A percentile compares a stretch with the other conserved stretches of the same genome.
These are phyloP conservation scores for Yamadazyma buinensis DNA, from an alignment of 1,139 yeast genomes.

Conservation along the genomic window DNA sequence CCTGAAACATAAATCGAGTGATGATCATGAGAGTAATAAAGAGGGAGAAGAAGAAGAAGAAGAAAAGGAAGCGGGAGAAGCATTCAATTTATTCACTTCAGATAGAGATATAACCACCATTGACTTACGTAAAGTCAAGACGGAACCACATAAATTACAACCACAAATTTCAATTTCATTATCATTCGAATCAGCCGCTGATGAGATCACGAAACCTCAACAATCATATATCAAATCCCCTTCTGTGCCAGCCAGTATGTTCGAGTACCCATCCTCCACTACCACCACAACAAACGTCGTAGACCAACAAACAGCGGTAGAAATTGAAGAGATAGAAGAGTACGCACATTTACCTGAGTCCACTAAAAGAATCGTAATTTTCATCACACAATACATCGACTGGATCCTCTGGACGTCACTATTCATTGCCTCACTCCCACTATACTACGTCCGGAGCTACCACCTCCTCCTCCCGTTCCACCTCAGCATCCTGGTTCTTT, in stretches of 20 bases:
- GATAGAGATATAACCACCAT: conserved; percentile 33
- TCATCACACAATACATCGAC: conserved; percentile 48
- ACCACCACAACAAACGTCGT: no score
- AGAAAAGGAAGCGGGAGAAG: not conserved
- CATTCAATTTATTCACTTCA: conserved; percentile 18
- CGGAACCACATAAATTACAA: conserved; percentile 10
- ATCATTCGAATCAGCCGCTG: conserved; percentile 18
- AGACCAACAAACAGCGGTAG: not conserved
- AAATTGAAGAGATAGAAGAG: not conserved
- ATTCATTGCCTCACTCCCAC: conserved; percentile 53
- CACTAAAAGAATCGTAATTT: conserved; percentile 29
- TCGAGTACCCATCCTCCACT: not conserved
- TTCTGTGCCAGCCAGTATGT: conserved; percentile 6
- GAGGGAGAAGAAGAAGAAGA: not conserved
- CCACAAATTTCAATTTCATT: not conserved
- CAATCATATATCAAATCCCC: conserved; percentile 16
- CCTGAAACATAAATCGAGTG: conserved; percentile 6
- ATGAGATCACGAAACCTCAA: conserved; percentile 18
- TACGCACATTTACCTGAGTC: conserved; percentile 7
- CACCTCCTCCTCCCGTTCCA: conserved; percentile 63
- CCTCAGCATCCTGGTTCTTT: conserved; percentile 52
- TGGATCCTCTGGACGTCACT: conserved; percentile 48
- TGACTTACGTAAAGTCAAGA: conserved; percentile 17
- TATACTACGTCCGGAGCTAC: conserved; percentile 43
- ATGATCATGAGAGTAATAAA: not conserved